These are phyloP conservation scores for Fusarium nanum DNA, from an alignment of 2,329 filamentous ascomycete species.

Conservation along the genomic window DNA sequence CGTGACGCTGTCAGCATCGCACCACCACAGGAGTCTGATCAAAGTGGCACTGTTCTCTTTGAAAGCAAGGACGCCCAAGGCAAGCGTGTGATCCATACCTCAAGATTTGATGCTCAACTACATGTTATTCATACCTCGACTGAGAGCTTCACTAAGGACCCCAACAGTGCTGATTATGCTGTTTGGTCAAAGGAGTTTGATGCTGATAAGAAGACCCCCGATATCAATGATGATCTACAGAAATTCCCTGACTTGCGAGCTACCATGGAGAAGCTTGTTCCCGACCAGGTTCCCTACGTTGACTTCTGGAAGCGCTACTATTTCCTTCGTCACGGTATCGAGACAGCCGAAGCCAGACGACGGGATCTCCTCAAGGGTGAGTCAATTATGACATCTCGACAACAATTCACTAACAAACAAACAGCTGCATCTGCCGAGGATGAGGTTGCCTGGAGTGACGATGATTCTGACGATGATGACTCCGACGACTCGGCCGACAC, in stretches of 20 bases:
- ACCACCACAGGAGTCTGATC: constrained; percentile 69
- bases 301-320: constrained; percentile 97
- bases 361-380: constrained; percentile 91
- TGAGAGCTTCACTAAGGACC: constrained; percentile 86
- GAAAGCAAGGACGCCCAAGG: constrained; percentile 92
- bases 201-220: constrained; percentile 84
- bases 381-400: constrained; percentile 42
- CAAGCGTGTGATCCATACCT: constrained; percentile 94
- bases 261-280: constrained; percentile 97
- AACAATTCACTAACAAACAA: constrained; percentile 22
- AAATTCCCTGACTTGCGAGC: constrained; percentile 85
- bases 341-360: constrained; percentile 89
- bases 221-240: constrained; percentile 83
- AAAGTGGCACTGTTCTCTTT: constrained; percentile 79
- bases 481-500: constrained; percentile 46
- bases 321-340: constrained; percentile 90
- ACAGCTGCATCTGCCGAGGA: constrained; percentile 76
- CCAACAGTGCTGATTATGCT: constrained; percentile 78
- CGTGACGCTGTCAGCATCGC: constrained; percentile 90
- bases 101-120: constrained; percentile 92
- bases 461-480: constrained; percentile 58
- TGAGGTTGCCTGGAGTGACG: constrained; percentile 78
- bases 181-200: constrained; percentile 80
- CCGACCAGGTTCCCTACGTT: constrained; percentile 86
- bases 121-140: constrained; percentile 91